Base-by-base conservation (phyloP, 1,139 yeast genomes). In the Geotrichum europaeum region DNA sequence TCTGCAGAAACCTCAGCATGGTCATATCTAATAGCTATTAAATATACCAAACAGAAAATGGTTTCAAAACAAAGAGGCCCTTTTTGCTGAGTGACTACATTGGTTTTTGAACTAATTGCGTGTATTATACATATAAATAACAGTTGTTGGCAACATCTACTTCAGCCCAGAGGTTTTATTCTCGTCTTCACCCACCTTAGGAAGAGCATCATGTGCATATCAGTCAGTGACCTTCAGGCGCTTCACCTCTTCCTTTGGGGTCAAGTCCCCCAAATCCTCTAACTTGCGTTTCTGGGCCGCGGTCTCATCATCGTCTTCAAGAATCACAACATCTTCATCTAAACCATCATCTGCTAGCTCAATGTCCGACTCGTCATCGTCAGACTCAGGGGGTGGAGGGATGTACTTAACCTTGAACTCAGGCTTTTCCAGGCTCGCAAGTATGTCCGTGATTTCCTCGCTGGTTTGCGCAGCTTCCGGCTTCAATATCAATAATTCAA, bases 401-500 rank as follows among this genome's bases (percentile, higher is more conserved):
- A 43, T 28, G 15, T 58, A 57, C 55, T 61, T 67, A 12, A 70
- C 68, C 0, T 80, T 79, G n/a, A 79, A 70, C 1, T 65, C 69
- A 22, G 78, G 60, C 9, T 68, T 70, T 2, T 77, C 75, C 2
- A 60, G 58, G 12, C 36, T 7, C 13, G 58, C 70, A 62, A 52
- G 56, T 55, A 9, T 53, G 52, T 49, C 36, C 51, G 22, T 61
- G 57, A 13, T 43, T 22, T n/a, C 58, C 28, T 52, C 50, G 40
- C n/a, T 59, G 25, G 7, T 63, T 58, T 18, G 25, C 62, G 52
- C 22, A 24, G 50, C 7, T 51, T 43, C 20, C 53, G 57, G 25
- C 55, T 45, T 72, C 69, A 30, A 80, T 76, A 55, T 88, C 13
- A 40, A 85, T 43, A 92, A 73, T 69, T 92, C 97, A 47, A 91